Conservation (phyloP, 768 basidiomycete species). For the Mycena rosella region DNA sequence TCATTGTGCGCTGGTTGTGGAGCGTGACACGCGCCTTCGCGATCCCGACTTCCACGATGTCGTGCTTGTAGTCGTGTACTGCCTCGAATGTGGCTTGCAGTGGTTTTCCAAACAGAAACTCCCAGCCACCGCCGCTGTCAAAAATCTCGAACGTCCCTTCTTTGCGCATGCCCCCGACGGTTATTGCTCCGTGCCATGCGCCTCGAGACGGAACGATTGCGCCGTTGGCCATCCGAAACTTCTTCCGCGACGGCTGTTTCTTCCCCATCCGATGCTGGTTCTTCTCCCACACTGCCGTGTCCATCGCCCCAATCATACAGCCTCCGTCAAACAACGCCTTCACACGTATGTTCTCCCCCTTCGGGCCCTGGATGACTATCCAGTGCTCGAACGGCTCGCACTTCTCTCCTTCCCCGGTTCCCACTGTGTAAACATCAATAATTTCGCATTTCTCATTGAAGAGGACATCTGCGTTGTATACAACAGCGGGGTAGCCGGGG, state of each 20-base stretch:
- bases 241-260: slow-evolving; percentile 27
- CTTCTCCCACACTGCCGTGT: slow-evolving; percentile 29
- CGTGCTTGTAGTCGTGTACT: slow-evolving; percentile 32
- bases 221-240: slow-evolving; percentile 50
- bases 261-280: slow-evolving; percentile 28
- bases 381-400: too few relatives aligned
- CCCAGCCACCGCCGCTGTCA: slow-evolving; percentile 37
- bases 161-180: slow-evolving; percentile 18
- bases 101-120: too few relatives aligned
- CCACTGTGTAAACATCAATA: too few relatives aligned
- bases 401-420: too few relatives aligned
- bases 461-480: too few relatives aligned
- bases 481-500: slow-evolving; percentile 29
- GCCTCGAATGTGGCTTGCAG: slow-evolving; percentile 31
- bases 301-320: slow-evolving; percentile 46
- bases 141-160: slow-evolving; percentile 40
- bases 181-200: slow-evolving; percentile 37
- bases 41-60: slow-evolving; percentile 18
- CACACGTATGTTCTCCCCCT: slow-evolving; percentile 24
- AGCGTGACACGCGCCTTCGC: not conserved
- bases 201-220: slow-evolving; percentile 34
- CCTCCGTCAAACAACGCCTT: slow-evolving; percentile 46
- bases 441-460: too few relatives aligned
- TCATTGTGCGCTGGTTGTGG: slow-evolving; percentile 7
- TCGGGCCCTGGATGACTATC: too few relatives aligned